phyloP scores from a whole-genome alignment of 2,329 filamentous ascomycete species.

The Ceratocystis harringtonii region DNA sequence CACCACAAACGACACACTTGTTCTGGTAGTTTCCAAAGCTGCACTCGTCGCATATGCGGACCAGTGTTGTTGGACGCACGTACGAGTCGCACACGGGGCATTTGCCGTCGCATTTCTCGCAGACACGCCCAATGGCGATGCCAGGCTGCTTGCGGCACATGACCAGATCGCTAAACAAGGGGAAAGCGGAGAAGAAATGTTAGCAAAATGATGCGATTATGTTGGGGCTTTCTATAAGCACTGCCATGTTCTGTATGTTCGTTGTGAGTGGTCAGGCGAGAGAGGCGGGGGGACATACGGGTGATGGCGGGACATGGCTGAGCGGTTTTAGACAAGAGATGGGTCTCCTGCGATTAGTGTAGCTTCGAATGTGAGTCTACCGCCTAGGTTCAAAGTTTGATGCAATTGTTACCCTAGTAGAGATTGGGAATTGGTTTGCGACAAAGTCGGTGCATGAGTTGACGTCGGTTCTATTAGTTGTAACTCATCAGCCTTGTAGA shows the following conservation, averaged over 20 bases:
- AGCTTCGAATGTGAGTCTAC: not conserved
- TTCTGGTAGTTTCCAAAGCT: slow-evolving; percentile 99
- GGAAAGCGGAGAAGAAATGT: slow-evolving; percentile 1
- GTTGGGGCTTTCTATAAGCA: not conserved
- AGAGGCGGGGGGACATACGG: slow-evolving; percentile 42
- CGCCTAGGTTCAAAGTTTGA: too few relatives aligned
- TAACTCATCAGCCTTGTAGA: slow-evolving; percentile 8
- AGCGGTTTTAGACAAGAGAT: not conserved
- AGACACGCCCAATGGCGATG: slow-evolving; percentile 95
- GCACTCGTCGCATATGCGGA: slow-evolving; percentile 98
- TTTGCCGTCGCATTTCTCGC: slow-evolving; percentile 99
- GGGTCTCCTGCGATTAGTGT: not conserved
- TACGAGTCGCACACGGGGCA: slow-evolving; percentile 98
- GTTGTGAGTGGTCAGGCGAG: not conserved
- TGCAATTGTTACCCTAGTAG: not conserved
- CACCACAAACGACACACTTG: slow-evolving; percentile 97
- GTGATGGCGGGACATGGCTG: slow-evolving; percentile 78
- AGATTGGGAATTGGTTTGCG: not conserved
- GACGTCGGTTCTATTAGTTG: not conserved
- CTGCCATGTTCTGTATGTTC: not conserved
- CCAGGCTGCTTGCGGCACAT: slow-evolving; percentile 99
- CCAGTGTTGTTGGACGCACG: slow-evolving; percentile 91
- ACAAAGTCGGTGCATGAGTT: not conserved
- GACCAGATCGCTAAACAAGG: slow-evolving; percentile 60
- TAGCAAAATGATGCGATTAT: not conserved